Evolutionary conservation across 495 filamentous ascomycete species (phyloP).

Genomic region (Halenospora varia): DNA sequence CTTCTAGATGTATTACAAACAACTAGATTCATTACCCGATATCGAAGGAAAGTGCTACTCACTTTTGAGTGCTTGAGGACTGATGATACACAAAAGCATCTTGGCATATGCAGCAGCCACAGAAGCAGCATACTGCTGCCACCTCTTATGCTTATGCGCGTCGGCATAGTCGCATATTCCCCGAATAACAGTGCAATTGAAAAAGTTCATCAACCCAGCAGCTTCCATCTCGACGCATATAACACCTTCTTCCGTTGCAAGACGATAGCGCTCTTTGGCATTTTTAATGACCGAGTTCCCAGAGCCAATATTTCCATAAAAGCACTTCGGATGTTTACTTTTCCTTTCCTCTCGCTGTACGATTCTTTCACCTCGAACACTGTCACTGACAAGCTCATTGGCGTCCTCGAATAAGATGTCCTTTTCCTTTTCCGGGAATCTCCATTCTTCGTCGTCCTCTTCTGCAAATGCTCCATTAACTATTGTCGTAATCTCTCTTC

Average conservation of each 20-base stretch:
- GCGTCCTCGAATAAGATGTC: not conserved
- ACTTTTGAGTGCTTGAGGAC: slow-evolving; percentile 22
- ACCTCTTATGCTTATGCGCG: slow-evolving; percentile 34
- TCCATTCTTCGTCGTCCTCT: slow-evolving; percentile 6
- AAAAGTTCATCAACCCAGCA: slow-evolving; percentile 25
- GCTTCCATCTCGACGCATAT: slow-evolving; percentile 29
- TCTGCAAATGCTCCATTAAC: slow-evolving; percentile 1
- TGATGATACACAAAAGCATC: slow-evolving; percentile 20
- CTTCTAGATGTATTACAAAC: not conserved
- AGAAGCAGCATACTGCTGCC: slow-evolving; percentile 35
- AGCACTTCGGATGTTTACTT: not conserved
- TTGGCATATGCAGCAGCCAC: slow-evolving; percentile 38
- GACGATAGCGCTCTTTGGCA: not conserved
- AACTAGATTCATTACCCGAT: not conserved
- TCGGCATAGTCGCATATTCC: slow-evolving; percentile 40
- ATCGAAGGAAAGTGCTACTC: slow-evolving; percentile 9
- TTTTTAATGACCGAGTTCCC: slow-evolving; percentile 1
- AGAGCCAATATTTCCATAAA: slow-evolving; percentile 5
- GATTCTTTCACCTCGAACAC: not conserved
- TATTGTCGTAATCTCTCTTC: slow-evolving; percentile 29
- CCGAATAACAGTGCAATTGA: slow-evolving; percentile 27
- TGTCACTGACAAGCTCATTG: not conserved
- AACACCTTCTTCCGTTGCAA: not conserved
- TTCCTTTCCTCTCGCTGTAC: slow-evolving; percentile 18
- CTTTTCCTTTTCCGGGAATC: not conserved